Percentiles rank a stretch among this genome's conserved stretches.
phyloP scores from a whole-genome alignment of 805 yeast species.

The Yamadazyma akitaensis region DNA sequence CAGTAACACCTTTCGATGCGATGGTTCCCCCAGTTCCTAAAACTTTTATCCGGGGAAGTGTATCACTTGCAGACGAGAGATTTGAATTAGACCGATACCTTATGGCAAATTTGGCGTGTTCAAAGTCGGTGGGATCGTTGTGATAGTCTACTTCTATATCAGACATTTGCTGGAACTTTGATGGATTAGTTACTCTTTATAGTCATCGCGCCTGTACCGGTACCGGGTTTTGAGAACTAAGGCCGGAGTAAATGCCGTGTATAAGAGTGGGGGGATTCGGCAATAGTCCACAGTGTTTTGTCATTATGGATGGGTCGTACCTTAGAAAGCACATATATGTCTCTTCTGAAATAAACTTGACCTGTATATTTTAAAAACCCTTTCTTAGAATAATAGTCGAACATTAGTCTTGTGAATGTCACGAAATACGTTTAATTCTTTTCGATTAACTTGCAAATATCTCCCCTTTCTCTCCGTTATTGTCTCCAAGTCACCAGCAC shows the following conservation, averaged over 20 bases:
- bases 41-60: conserved; percentile 36
- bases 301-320: no score
- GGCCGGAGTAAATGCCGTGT: conserved; percentile 4
- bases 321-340: no score
- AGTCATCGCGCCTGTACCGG: conserved; percentile 4
- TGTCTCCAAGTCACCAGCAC: no score
- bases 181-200: not conserved
- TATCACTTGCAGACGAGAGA: not conserved
- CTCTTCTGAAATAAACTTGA: no score
- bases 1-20: conserved; percentile 38
- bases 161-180: not conserved
- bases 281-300: not conserved
- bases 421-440: no score
- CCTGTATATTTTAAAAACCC: no score
- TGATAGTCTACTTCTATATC: conserved; percentile 14
- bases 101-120: conserved; percentile 33
- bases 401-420: no score
- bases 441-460: no score
- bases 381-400: no score
- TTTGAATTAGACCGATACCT: conserved; percentile 33
- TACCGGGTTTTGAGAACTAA: not conserved
- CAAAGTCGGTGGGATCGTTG: conserved; percentile 23
- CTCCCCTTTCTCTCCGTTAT: no score
- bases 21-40: conserved; percentile 47
- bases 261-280: not conserved